Base-by-base conservation (phyloP, 805 yeast genomes). In the Yamadazyma tumulicola region DNA sequence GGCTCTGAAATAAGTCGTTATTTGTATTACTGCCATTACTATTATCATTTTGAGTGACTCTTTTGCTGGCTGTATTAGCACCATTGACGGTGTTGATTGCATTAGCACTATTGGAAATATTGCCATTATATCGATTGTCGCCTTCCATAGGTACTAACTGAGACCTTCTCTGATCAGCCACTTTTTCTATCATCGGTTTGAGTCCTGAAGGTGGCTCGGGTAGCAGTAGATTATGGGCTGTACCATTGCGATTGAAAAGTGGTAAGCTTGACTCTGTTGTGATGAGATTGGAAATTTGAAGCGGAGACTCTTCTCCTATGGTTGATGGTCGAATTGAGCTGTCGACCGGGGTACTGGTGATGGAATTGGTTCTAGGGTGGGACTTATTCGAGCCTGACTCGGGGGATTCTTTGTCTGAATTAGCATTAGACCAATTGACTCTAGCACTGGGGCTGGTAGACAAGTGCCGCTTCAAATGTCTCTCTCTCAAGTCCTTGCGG, bases 401-500 rank as follows among this genome's bases (percentile, higher is more conserved):
- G 6, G 31, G 31, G 9, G 31, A 29, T 7, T 29, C 26, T 6
- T 8, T 8, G 5, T 30, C 32, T 2, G 32, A 6, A 10, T 21
- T 21, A n/a, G 11, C 28, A 27, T 39, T 39, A 2, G 43, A 36
- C 41, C 43, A 38, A 31, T 40, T 43, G 13, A 39, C 44, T 31
- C 47, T 29, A 3, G 42, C 30, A 12, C 27, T 22, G 10, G 32
- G 26, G 15, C 31, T 31, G 2, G 37, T 12, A 6, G 35, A 11
- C 14, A 48, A 36, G 38, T 64, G 69, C 16, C 69, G 40, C 35
- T 49, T 53, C 14, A 45, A 42, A 38, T 67, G 72, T 20, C 72
- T 39, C 25, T 66, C 72, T 18, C 69, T 61, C 29, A 80, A 55
- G 49, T 80, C 87, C 37, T 66, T 69, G 26, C 87, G 56, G 0